A percentile compares a stretch with the other conserved stretches of the same genome.
phyloP scores from a whole-genome alignment of 768 basidiomycete genomes.

The Suillus brevipes region DNA sequence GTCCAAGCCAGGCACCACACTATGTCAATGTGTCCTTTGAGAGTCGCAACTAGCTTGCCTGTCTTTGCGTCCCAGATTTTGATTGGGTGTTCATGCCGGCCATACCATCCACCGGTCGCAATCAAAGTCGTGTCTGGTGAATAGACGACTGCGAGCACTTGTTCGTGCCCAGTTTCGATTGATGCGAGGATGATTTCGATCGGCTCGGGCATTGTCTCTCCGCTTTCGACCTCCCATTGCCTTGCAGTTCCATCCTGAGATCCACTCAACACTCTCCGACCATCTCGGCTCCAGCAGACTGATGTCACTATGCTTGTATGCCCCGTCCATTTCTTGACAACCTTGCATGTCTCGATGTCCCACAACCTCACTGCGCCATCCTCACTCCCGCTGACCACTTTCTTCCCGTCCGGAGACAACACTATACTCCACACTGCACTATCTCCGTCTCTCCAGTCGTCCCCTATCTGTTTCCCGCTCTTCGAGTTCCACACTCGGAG shows the following conservation, averaged over 20 bases:
- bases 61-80: constrained; percentile 2
- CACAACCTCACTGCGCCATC: neutral
- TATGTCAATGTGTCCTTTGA: neutral
- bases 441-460: neutral
- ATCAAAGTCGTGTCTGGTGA: constrained; percentile 7
- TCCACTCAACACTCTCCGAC: neutral
- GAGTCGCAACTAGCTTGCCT: neutral
- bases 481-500: neutral
- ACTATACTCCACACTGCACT: neutral
- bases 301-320: fast-evolving
- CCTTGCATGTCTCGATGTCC: neutral
- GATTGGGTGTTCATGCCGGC: too few relatives aligned
- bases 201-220: neutral
- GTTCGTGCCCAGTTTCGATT: neutral
- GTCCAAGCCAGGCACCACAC: neutral
- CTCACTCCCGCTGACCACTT: neutral
- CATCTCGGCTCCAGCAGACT: neutral
- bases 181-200: neutral
- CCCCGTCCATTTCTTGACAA: neutral
- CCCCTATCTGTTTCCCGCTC: neutral
- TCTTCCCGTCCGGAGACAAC: neutral
- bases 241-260: neutral
- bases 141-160: neutral
- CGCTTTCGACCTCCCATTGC: neutral
- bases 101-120: constrained; percentile 6